Conservation (phyloP, 495 filamentous ascomycete species). For the Penicillium dipodomyicola region DNA sequence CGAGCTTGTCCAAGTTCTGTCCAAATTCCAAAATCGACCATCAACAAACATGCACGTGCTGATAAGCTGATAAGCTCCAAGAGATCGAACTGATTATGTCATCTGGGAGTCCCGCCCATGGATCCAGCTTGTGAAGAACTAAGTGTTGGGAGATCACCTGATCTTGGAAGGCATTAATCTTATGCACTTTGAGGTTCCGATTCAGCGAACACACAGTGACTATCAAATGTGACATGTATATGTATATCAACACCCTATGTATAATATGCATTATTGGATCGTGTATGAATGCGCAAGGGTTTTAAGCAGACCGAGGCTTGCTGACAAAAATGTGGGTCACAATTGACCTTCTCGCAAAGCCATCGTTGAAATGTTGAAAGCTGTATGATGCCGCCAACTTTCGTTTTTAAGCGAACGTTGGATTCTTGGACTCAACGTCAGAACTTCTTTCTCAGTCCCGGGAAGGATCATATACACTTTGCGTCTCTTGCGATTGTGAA, state of each 20-base stretch:
- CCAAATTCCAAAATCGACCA: not conserved
- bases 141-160: not conserved
- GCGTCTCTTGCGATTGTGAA: not conserved
- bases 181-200: no score
- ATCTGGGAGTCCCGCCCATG: not conserved
- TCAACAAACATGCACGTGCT: constrained; percentile 14
- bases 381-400: not conserved
- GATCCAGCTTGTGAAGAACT: no score
- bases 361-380: not conserved
- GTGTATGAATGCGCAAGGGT: not conserved
- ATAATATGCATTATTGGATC: not conserved
- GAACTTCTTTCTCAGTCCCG: not conserved
- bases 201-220: not conserved
- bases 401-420: not conserved
- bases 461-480: not conserved
- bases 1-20: not conserved
- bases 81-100: not conserved
- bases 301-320: not conserved
- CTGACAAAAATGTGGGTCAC: not conserved
- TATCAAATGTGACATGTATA: not conserved
- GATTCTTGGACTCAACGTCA: not conserved
- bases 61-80: constrained; percentile 12
- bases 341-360: not conserved
- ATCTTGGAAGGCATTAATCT: not conserved
- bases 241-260: no score